Conservation (phyloP, 352 stramenopile species). For the Globisporangium barbulae region DNA sequence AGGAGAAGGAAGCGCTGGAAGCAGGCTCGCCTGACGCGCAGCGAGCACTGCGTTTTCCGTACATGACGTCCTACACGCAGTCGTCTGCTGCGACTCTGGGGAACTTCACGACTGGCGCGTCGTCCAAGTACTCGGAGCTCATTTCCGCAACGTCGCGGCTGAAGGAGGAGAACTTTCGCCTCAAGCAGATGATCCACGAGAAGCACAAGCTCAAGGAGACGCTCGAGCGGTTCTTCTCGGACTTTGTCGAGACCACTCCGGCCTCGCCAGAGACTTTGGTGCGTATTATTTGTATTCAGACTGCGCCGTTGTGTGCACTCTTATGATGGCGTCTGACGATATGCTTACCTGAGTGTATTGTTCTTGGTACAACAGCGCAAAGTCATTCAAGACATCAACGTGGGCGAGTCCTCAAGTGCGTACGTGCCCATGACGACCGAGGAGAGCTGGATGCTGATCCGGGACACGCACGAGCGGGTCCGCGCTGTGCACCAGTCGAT, state of each 20-base stretch:
- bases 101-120: not conserved
- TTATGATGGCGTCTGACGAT: no score
- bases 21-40: not conserved
- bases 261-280: not conserved
- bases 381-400: not conserved
- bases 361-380: not conserved
- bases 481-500: slow-evolving; percentile 18
- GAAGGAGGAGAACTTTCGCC: slow-evolving; percentile 27
- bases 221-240: slow-evolving; percentile 26
- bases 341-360: not conserved
- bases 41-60: slow-evolving; percentile 1
- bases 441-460: slow-evolving; percentile 23
- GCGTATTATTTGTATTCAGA: not conserved
- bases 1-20: not conserved
- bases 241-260: slow-evolving; percentile 15
- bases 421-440: slow-evolving; percentile 17
- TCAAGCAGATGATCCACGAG: slow-evolving; percentile 30
- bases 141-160: slow-evolving; percentile 27
- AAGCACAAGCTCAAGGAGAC: slow-evolving; percentile 33
- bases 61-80: slow-evolving; percentile 12
- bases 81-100: not conserved
- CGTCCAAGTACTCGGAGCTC: slow-evolving; percentile 34
- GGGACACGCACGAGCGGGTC: slow-evolving; percentile 16
- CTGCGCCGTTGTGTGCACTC: no score
- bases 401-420: not conserved